A percentile compares a stretch with the other conserved stretches of the same genome.
These are phyloP conservation scores for Blastobotrys parvus DNA, from an alignment of 805 yeast species.

Conservation along the genomic window DNA sequence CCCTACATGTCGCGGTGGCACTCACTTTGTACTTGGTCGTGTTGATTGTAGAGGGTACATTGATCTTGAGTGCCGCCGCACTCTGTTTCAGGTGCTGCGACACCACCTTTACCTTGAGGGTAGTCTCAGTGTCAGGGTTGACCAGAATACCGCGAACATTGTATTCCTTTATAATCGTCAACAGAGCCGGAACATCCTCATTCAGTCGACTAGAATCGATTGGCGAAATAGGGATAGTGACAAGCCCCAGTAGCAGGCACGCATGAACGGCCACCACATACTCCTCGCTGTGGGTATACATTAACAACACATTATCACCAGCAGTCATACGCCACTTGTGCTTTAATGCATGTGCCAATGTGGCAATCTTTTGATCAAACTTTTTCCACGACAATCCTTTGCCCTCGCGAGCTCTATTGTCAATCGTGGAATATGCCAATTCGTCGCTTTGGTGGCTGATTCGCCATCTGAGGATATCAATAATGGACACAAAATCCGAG, in stretches of 20 bases:
- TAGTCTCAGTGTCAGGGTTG: constrained; percentile 64
- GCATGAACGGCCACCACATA: constrained; percentile 78
- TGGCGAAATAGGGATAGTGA: constrained; percentile 71
- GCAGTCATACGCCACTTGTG: constrained; percentile 55
- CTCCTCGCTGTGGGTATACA: constrained; percentile 85
- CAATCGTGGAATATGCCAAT: constrained; percentile 50
- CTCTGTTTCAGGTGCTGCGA: constrained; percentile 47
- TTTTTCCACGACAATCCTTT: constrained; percentile 69
- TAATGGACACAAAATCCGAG: constrained; percentile 60
- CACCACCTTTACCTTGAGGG: constrained; percentile 60
- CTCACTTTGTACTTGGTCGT: constrained; percentile 48
- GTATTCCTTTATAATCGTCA: constrained; percentile 59
- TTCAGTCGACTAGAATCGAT: constrained; percentile 55
- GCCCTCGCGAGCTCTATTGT: constrained; percentile 37
- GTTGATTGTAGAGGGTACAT: constrained; percentile 50
- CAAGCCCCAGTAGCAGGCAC: constrained; percentile 71
- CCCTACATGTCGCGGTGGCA: constrained; percentile 20
- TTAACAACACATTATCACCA: constrained; percentile 68
- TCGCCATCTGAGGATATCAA: constrained; percentile 74
- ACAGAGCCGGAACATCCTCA: constrained; percentile 66
- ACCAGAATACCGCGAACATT: constrained; percentile 65
- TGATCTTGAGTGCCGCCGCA: constrained; percentile 23
- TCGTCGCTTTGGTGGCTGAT: constrained; percentile 68
- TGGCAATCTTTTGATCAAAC: constrained; percentile 66
- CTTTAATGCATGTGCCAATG: constrained; percentile 62